Percentiles rank a stretch among this genome's conserved stretches.
Evolutionary conservation across 164 flowering plant species (phyloP).

Genomic region (Brasenia schreberi): DNA sequence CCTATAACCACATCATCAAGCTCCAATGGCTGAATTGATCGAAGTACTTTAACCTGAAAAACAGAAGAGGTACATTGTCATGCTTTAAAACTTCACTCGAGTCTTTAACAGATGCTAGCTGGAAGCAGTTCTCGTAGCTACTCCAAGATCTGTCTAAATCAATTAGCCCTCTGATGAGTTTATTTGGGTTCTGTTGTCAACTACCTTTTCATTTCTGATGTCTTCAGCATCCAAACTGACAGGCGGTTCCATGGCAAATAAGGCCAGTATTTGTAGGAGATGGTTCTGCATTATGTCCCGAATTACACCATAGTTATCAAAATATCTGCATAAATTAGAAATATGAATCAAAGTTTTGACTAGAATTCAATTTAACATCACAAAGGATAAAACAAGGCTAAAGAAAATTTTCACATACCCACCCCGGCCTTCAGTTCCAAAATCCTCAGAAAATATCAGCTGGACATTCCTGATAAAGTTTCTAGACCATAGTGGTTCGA

Average conservation of each 20-base stretch:
- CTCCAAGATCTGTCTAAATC: not conserved
- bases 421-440: slow-evolving; percentile 83
- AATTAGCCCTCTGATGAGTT: not conserved
- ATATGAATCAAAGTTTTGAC: not conserved
- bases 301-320: slow-evolving; percentile 72
- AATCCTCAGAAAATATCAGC: slow-evolving; percentile 80
- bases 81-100: too few species aligned
- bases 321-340: slow-evolving; percentile 33
- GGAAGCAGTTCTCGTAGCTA: not conserved
- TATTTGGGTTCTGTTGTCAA: not conserved
- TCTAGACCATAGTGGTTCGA: slow-evolving; percentile 83
- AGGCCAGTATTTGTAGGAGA: slow-evolving; percentile 70
- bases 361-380: not conserved
- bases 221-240: slow-evolving; percentile 91
- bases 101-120: too few species aligned
- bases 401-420: slow-evolving; percentile 33
- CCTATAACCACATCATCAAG: slow-evolving; percentile 58
- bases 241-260: slow-evolving; percentile 95
- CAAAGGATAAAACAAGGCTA: slow-evolving; percentile 1
- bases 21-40: slow-evolving; percentile 56
- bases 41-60: slow-evolving; percentile 65
- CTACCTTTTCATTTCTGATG: slow-evolving; percentile 88
- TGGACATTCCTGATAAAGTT: slow-evolving; percentile 82
- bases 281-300: slow-evolving; percentile 94
- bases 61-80: not conserved